These are phyloP conservation scores for Candida ulmi DNA, from an alignment of 805 yeast genomes.

Conservation along the genomic window DNA sequence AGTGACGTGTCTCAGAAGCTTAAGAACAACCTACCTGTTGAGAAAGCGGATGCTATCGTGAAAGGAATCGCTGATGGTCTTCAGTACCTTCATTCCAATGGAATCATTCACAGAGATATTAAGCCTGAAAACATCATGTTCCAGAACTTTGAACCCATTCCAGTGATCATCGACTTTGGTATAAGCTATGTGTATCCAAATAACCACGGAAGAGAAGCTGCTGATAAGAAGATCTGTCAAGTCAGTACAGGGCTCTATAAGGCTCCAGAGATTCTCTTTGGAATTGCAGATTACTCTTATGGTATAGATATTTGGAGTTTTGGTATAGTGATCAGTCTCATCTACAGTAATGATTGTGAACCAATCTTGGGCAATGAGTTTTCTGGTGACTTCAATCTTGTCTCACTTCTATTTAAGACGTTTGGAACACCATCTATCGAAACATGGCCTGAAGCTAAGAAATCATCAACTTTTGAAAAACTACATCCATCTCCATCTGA, in stretches of 20 bases:
- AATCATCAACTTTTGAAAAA: constrained; percentile 29
- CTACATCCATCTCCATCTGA: constrained; percentile 23
- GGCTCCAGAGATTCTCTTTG: constrained; percentile 70
- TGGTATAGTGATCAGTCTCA: constrained; percentile 54
- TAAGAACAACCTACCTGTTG: constrained; percentile 12
- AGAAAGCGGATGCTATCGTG: constrained; percentile 25
- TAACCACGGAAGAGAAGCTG: constrained; percentile 57
- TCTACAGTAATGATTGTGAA: constrained; percentile 36
- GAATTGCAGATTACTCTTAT: constrained; percentile 44
- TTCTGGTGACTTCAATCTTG: constrained; percentile 51
- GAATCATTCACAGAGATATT: constrained; percentile 87
- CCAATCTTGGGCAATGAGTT: constrained; percentile 34
- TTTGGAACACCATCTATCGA: constrained; percentile 60
- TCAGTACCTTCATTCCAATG: constrained; percentile 59
- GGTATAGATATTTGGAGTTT: constrained; percentile 70
- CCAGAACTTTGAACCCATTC: constrained; percentile 22
- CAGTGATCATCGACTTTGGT: constrained; percentile 38
- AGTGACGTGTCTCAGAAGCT: neutral
- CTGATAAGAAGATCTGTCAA: constrained; percentile 39
- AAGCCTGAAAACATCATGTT: constrained; percentile 78
- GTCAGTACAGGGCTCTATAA: constrained; percentile 62
- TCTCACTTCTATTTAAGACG: constrained; percentile 44
- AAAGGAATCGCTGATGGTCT: constrained; percentile 41
- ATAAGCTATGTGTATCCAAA: constrained; percentile 34
- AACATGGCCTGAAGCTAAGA: constrained; percentile 38